Conservation (phyloP, 1,284 basidiomycete genomes). For the Leccinum subspadiceum region DNA sequence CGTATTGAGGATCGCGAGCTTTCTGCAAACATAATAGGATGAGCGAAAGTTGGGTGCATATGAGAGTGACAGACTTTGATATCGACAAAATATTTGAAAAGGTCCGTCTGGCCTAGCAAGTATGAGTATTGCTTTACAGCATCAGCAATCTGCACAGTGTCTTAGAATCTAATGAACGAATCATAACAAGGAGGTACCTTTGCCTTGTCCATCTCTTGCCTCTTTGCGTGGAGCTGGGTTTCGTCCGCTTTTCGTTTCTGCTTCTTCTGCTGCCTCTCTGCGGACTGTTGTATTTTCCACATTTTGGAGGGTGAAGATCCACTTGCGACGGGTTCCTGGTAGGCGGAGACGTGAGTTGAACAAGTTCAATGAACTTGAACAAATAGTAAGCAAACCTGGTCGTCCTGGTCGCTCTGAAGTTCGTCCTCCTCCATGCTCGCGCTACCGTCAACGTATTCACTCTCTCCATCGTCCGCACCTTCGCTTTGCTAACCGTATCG, state of each 20-base stretch:
- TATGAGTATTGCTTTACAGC: constrained; percentile 95
- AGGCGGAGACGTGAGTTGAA: constrained; percentile 11
- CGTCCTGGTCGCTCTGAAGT: constrained; percentile 58
- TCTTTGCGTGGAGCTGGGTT: constrained; percentile 61
- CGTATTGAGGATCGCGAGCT: constrained; percentile 93
- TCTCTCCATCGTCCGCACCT: constrained; percentile 60
- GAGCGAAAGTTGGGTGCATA: neutral
- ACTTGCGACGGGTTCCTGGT: constrained; percentile 28
- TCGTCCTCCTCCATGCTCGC: constrained; percentile 59
- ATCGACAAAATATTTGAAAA: constrained; percentile 95
- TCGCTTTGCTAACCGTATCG: constrained; percentile 56
- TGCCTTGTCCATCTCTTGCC: constrained; percentile 80
- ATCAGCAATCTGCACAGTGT: constrained; percentile 68
- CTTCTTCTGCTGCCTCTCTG: constrained; percentile 50
- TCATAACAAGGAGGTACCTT: constrained; percentile 47
- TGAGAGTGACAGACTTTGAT: constrained; percentile 64
- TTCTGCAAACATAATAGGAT: constrained; percentile 45
- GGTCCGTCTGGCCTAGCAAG: constrained; percentile 90
- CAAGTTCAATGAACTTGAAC: constrained; percentile 5
- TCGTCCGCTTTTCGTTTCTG: constrained; percentile 70
- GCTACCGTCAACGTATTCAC: constrained; percentile 56
- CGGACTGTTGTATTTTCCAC: constrained; percentile 38
- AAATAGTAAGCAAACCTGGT: constrained; percentile 33
- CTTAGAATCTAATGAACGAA: neutral
- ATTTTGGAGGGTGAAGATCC: constrained; percentile 41